phyloP scores from a whole-genome alignment of 2,329 filamentous ascomycete species.

The Arthrobotrys conoides region DNA sequence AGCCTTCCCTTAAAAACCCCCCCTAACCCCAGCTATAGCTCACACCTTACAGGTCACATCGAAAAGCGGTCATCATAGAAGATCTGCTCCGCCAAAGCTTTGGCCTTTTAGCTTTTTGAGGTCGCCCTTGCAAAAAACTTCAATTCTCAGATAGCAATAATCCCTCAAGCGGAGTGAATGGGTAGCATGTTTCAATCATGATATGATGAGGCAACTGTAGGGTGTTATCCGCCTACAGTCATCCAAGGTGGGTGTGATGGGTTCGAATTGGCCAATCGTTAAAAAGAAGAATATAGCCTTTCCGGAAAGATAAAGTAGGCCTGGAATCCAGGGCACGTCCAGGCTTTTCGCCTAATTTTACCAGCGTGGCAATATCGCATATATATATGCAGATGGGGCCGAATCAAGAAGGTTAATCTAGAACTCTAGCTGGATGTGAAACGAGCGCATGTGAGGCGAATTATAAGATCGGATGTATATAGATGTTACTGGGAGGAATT shows the following conservation, averaged over 20 bases:
- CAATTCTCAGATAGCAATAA: neutral
- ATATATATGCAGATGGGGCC: too few species aligned
- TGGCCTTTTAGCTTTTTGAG: neutral
- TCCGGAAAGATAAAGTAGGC: conserved; percentile 6
- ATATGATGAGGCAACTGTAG: neutral
- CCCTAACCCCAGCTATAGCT: too few species aligned
- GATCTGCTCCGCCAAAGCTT: neutral
- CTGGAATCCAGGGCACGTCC: conserved; percentile 10
- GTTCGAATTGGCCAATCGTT: neutral
- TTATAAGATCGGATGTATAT: conserved; percentile 16
- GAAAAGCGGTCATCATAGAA: neutral
- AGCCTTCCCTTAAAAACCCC: too few species aligned
- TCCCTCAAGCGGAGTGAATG: neutral
- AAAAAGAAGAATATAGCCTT: neutral
- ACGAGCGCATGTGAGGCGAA: conserved; percentile 8
- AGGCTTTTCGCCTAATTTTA: conserved; percentile 12
- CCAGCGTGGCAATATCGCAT: conserved; percentile 12
- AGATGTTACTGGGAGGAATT: conserved; percentile 30
- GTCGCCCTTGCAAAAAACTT: neutral
- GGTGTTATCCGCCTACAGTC: neutral
- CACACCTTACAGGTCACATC: neutral
- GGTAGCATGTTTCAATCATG: neutral
- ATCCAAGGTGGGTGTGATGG: neutral
- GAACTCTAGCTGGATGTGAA: conserved; percentile 7
- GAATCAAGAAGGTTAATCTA: conserved; percentile 23